Base-by-base conservation (phyloP, 2,329 filamentous ascomycete genomes). In the Xylariales sp. region DNA sequence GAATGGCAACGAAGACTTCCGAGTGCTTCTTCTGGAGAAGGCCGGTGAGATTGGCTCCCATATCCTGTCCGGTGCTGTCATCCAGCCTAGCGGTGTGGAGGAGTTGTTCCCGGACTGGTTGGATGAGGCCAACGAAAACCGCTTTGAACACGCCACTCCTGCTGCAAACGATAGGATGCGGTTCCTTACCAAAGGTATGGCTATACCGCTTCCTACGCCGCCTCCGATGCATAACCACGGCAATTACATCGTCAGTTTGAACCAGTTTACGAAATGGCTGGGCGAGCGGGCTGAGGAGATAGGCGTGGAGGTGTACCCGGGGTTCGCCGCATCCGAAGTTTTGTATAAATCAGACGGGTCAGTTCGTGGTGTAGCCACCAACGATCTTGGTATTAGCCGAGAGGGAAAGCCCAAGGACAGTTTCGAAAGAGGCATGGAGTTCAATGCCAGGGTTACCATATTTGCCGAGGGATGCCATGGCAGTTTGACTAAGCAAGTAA, bases 211-310 rank as follows among this genome's bases (percentile, higher is more conserved):
- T 37, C 93, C 91, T 1, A 81, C 83, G 11, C 93, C 93, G 30
- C 93, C 93, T 21, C 93, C 97, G 68, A 98, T 98, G 93, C 81
- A 90, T 70, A 98, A 98, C 61, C 79, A 95, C 55, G 93, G 93
- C 50, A 98, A 98, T 66, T 97, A 94, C 63, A 98, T 98, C 50
- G 81, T 98, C 55, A 95, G 88, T 56, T 67, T 98, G 54, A 97
- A 94, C 62, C 88, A 97, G 62, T 84, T 98, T 56, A 85, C 86
- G 40, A 94, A 91, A 65, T 98, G 93, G 93, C 73, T 98, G 3
- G 90, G 88, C 33, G 93, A 97, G 60, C 80, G 91, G 33, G 93
- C 93, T n/a, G 93, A 98, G 65, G 93, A 97, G 65, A 58, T 94
- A 20, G 93, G 93, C 21, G 93, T 98, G 19, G 93, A 98, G 65